Conservation (phyloP, 495 filamentous ascomycete species). For the Podospora appendiculata region DNA sequence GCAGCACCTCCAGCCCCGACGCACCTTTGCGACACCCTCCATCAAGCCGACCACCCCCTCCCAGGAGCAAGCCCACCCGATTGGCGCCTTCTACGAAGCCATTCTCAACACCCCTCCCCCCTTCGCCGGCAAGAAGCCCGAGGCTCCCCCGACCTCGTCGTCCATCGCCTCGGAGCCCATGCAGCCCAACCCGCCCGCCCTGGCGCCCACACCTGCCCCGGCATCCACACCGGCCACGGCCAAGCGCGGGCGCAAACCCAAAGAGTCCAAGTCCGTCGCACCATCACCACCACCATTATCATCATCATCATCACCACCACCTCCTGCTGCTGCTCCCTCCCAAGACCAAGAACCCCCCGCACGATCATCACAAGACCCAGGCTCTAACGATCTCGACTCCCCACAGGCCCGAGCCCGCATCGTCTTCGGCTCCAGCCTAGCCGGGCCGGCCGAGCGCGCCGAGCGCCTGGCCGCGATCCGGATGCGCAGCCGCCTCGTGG, state of each 20-base stretch:
- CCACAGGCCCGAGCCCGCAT: slow-evolving; percentile 53
- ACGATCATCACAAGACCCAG: slow-evolving; percentile 12
- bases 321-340: slow-evolving; percentile 19
- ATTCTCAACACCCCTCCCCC: slow-evolving; percentile 35
- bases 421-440: slow-evolving; percentile 70
- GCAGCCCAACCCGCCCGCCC: slow-evolving; percentile 7
- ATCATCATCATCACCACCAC: slow-evolving; percentile 22
- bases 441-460: slow-evolving; percentile 55
- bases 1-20: slow-evolving; percentile 10
- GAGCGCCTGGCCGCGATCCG: slow-evolving; percentile 51
- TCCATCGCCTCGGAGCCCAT: slow-evolving; percentile 14
- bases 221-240: slow-evolving; percentile 11
- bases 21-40: slow-evolving; percentile 13
- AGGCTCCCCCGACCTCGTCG: slow-evolving; percentile 12
- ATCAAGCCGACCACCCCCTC: slow-evolving; percentile 8
- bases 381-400: slow-evolving; percentile 18
- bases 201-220: slow-evolving; percentile 20
- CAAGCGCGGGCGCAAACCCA: slow-evolving; percentile 19
- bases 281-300: slow-evolving; percentile 10
- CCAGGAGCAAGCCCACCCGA: slow-evolving; percentile 24
- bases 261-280: slow-evolving; percentile 26
- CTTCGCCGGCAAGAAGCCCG: slow-evolving; percentile 22
- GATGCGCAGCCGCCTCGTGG: slow-evolving; percentile 50
- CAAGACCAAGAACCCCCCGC: slow-evolving; percentile 5
- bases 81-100: slow-evolving; percentile 36